These are phyloP conservation scores for Aspergillus funiculosus DNA, from an alignment of 495 filamentous ascomycete genomes.

Conservation along the genomic window DNA sequence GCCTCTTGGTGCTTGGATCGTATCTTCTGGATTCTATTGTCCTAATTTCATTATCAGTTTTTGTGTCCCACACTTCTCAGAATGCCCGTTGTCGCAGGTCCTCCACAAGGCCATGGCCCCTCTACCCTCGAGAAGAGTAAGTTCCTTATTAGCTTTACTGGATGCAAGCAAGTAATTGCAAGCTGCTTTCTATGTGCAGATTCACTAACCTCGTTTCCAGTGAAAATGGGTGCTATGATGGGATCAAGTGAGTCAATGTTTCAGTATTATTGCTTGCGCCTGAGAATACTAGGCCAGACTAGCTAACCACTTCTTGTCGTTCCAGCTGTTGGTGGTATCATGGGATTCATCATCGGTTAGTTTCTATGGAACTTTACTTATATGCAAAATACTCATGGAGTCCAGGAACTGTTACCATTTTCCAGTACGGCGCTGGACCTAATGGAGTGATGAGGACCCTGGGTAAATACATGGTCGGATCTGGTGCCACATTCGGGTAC, in stretches of 20 bases:
- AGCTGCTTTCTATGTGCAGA: background rate
- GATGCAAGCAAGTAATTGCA: background rate
- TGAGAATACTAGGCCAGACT: conserved; percentile 3
- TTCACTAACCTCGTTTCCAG: conserved; percentile 44
- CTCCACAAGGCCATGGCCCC: conserved; percentile 54
- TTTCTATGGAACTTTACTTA: background rate
- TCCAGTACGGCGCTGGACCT: conserved; percentile 85
- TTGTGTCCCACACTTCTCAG: conserved; percentile 19
- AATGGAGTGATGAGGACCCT: conserved; percentile 90
- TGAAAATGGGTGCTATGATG: conserved; percentile 98
- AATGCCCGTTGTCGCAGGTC: conserved; percentile 66
- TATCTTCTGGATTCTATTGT: background rate
- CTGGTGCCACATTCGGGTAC: conserved; percentile 93
- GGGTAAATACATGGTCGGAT: conserved; percentile 97
- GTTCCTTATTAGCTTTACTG: conserved; percentile 24
- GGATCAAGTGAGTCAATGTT: conserved; percentile 70
- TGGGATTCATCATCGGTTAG: conserved; percentile 95
- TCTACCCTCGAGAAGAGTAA: conserved; percentile 91
- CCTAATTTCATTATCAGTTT: background rate
- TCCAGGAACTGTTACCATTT: conserved; percentile 83
- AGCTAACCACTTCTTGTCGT: conserved; percentile 14
- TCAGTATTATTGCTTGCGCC: conserved; percentile 1
- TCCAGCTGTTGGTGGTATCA: conserved; percentile 87
- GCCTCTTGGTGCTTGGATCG: background rate
- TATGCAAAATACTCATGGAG: conserved; percentile 10